phyloP scores from a whole-genome alignment of 352 stramenopile genomes.

The Phytophthora fragariaefolia region DNA sequence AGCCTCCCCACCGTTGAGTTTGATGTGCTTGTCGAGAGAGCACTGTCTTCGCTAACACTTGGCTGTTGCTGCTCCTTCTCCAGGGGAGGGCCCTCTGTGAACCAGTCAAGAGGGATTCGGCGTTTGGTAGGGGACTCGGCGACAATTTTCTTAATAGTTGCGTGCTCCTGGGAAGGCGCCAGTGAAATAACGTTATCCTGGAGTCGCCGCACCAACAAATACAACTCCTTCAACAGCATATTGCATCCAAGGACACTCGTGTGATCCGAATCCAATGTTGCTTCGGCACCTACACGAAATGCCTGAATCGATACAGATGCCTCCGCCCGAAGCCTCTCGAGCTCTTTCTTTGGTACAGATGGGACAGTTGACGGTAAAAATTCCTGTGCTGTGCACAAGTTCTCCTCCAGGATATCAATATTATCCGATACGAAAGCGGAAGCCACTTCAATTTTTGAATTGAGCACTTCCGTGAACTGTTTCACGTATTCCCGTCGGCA shows the following conservation, averaged over 20 bases:
- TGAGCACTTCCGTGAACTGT: conserved; percentile 53
- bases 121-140: conserved; percentile 68
- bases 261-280: conserved; percentile 34
- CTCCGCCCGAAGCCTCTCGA: conserved; percentile 55
- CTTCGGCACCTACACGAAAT: conserved; percentile 44
- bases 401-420: conserved; percentile 78
- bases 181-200: conserved; percentile 68
- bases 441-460: conserved; percentile 48
- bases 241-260: conserved; percentile 77
- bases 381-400: conserved; percentile 62
- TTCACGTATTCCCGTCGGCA: conserved; percentile 61
- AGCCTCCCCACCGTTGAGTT: conserved; percentile 46
- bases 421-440: conserved; percentile 61
- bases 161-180: conserved; percentile 63
- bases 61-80: conserved; percentile 37
- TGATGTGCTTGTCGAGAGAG: conserved; percentile 41
- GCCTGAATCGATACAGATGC: conserved; percentile 42
- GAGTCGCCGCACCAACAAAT: conserved; percentile 57
- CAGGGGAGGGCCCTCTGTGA: conserved; percentile 49
- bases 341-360: conserved; percentile 61
- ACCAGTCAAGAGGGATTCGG: conserved; percentile 84
- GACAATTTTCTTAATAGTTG: conserved; percentile 82
- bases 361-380: conserved; percentile 64
- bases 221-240: conserved; percentile 65
- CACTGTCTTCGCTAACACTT: conserved; percentile 47